Evolutionary conservation across 2,329 filamentous ascomycete genomes (phyloP).

Genomic region (Cladosporium oxysporum): DNA sequence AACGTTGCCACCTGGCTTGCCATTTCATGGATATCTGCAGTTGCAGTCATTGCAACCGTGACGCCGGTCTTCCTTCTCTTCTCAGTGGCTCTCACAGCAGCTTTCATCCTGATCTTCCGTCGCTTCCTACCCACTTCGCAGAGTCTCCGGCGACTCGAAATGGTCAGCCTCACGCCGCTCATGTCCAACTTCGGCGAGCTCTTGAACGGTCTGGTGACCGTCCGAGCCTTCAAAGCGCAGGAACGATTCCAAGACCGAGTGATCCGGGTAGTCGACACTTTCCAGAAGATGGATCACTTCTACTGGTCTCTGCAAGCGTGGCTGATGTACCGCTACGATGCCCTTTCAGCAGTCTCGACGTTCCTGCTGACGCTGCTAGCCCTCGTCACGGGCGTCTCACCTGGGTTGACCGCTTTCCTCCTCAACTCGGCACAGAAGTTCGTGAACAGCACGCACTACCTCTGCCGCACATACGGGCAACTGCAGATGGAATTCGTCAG

Average conservation of each 20-base stretch:
- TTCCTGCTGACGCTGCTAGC: slow-evolving; percentile 74
- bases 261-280: slow-evolving; percentile 78
- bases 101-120: slow-evolving; percentile 73
- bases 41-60: slow-evolving; percentile 76
- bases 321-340: slow-evolving; percentile 78
- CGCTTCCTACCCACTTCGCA: slow-evolving; percentile 81
- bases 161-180: slow-evolving; percentile 83
- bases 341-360: slow-evolving; percentile 70
- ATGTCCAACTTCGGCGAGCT: slow-evolving; percentile 92
- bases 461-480: slow-evolving; percentile 79
- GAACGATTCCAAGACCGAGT: slow-evolving; percentile 77
- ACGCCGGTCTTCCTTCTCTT: slow-evolving; percentile 77
- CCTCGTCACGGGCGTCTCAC: slow-evolving; percentile 70
- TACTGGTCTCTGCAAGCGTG: slow-evolving; percentile 86
- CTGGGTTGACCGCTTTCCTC: slow-evolving; percentile 81
- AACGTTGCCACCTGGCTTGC: slow-evolving; percentile 68
- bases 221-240: slow-evolving; percentile 79
- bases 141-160: slow-evolving; percentile 79
- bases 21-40: slow-evolving; percentile 70
- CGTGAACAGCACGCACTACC: slow-evolving; percentile 67
- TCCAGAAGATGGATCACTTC: slow-evolving; percentile 95
- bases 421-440: slow-evolving; percentile 71
- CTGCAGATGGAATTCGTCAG: slow-evolving; percentile 92
- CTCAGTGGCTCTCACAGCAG: slow-evolving; percentile 64
- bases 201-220: slow-evolving; percentile 80